phyloP scores from a whole-genome alignment of 306 rosid genomes.

The Trichosanthes truncata region DNA sequence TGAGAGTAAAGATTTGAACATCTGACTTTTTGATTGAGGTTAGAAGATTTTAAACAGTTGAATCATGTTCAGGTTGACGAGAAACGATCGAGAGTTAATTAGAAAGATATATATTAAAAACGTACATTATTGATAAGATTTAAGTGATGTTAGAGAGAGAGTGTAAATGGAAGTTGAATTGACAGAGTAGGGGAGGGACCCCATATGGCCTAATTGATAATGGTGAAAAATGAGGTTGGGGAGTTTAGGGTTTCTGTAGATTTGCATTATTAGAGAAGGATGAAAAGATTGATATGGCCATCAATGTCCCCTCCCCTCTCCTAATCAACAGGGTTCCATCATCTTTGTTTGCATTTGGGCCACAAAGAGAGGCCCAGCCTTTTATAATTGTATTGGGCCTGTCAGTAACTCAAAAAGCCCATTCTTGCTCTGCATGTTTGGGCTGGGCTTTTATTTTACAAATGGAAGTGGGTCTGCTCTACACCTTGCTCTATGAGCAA shows the following conservation, averaged over 20 bases:
- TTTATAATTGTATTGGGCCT: not conserved
- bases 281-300: not conserved
- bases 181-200: not conserved
- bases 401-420: not conserved
- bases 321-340: not conserved
- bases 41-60: too few relatives aligned
- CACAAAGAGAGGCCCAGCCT: not conserved
- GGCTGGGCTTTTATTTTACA: not conserved
- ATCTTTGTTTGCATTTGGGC: not conserved
- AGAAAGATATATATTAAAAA: too few relatives aligned
- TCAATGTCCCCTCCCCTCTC: not conserved
- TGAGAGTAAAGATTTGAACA: too few relatives aligned
- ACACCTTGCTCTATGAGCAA: not conserved
- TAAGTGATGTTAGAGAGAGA: not conserved
- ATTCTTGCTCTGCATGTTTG: not conserved
- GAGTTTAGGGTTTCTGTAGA: not conserved
- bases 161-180: not conserved
- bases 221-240: not conserved
- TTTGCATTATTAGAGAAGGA: not conserved
- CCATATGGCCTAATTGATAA: not conserved
- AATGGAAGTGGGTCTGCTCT: not conserved
- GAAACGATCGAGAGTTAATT: too few relatives aligned
- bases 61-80: too few relatives aligned
- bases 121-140: too few relatives aligned
- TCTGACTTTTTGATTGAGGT: too few relatives aligned